Base-by-base conservation (phyloP, 129 eudicot genomes). In the Scalesia atractyloides region DNA sequence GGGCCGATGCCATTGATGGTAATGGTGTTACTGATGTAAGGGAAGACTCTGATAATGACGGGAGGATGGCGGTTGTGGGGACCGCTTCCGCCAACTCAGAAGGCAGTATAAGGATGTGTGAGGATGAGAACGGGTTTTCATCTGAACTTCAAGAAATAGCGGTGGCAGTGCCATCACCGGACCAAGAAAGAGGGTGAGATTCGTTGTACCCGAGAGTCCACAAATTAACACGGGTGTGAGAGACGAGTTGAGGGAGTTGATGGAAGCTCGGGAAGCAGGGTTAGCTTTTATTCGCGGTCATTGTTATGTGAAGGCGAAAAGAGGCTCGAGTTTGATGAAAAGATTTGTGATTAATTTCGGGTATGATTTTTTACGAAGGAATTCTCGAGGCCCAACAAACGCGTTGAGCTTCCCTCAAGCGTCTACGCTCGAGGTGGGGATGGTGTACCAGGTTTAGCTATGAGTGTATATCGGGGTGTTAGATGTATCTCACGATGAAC, bases 261-360 rank as follows among this genome's bases (percentile, higher is more conserved):
- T 87, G 94, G 94, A 90, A 63, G 93, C 97, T 8, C 84, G 94
- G 62, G 97, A 90, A 72, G 86, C 97, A 0, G 97, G 97, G 66
- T 69, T 90, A 68, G 91, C 97, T 16, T 90, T 90, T 74, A 87
- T 90, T 72, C 69, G 87, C 52, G 93, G 91, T 0, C 97, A 87
- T 60, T 76, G 86, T 68, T 82, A 87, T 46, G 94, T 87, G 50
- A 87, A 69, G 64, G 91, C 97, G 4, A 90, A 90, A 74, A 79
- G 84, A 7, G 94, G 91, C 17, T 90, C 97, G 44, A 81, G 89
- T 68, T 81, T 87, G 74, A 70, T 90, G 20, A 87, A 81, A 68
- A 90, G 84, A 65, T 73, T 82, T n/a, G 91, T 81, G 68, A 85
- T 90, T 18, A 85, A 87, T 52, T 67, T 87, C 22, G 89, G 85